phyloP scores from a whole-genome alignment of 768 basidiomycete species.

The Pilatotrama ljubarskyi region DNA sequence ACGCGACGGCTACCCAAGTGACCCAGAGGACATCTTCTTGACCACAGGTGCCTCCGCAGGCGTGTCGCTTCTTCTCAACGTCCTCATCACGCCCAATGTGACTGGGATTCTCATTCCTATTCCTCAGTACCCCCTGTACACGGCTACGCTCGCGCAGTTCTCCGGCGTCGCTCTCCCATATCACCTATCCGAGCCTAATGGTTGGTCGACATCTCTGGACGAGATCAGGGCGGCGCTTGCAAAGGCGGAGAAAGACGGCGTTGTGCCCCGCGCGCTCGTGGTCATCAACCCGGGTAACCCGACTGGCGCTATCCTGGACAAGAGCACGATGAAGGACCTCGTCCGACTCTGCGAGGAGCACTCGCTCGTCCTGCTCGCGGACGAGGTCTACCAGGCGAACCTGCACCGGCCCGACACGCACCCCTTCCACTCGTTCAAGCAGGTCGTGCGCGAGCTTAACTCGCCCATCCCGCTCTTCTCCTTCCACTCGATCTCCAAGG shows the following conservation, averaged over 20 bases:
- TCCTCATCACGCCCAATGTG: slow-evolving; percentile 67
- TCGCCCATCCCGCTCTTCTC: slow-evolving; percentile 85
- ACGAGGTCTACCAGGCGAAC: slow-evolving; percentile 98
- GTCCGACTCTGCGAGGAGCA: slow-evolving; percentile 86
- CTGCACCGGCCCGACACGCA: slow-evolving; percentile 67
- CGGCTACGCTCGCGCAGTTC: slow-evolving; percentile 87
- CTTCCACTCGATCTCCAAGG: slow-evolving; percentile 98
- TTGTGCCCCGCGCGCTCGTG: slow-evolving; percentile 79
- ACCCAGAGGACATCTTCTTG: slow-evolving; percentile 88
- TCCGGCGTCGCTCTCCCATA: slow-evolving; percentile 84
- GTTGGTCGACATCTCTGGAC: slow-evolving; percentile 77
- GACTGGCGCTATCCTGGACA: slow-evolving; percentile 82
- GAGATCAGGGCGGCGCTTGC: slow-evolving; percentile 69
- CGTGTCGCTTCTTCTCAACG: slow-evolving; percentile 82
- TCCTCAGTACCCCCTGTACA: slow-evolving; percentile 97
- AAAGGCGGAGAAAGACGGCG: slow-evolving; percentile 61
- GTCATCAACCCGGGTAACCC: slow-evolving; percentile 99
- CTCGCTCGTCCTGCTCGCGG: slow-evolving; percentile 86
- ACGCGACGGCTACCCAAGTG: slow-evolving; percentile 84
- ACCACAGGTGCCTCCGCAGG: slow-evolving; percentile 94
- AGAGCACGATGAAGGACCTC: slow-evolving; percentile 68
- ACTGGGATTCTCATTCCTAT: slow-evolving; percentile 93
- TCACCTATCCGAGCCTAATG: slow-evolving; percentile 78
- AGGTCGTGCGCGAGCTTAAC: slow-evolving; percentile 65
- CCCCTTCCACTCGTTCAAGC: slow-evolving; percentile 93